Evolutionary conservation across 2,329 filamentous ascomycete genomes (phyloP).

Genomic region (Fusarium sp.): DNA sequence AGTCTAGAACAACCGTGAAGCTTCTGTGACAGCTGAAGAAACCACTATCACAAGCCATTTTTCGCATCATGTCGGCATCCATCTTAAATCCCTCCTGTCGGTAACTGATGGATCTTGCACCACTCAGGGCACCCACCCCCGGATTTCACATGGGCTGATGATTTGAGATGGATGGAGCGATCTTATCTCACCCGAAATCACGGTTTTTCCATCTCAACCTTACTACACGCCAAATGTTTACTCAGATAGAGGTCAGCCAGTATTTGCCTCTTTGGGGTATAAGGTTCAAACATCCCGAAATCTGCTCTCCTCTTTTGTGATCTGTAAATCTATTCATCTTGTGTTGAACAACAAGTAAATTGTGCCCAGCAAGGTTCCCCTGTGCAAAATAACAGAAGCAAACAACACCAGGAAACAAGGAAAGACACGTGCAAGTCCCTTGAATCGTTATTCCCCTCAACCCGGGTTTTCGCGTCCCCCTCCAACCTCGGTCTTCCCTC

Average conservation of each 20-base stretch:
- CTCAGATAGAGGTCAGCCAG: not conserved
- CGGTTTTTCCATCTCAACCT: not conserved
- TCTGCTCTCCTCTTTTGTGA: not conserved
- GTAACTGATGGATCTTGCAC: conserved; percentile 8
- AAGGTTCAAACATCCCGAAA: conserved; percentile 1
- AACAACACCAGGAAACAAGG: not conserved
- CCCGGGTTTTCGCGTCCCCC: conserved; percentile 30
- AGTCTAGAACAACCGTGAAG: not conserved
- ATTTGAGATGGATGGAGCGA: not conserved
- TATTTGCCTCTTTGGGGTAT: not conserved
- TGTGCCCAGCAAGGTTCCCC: conserved; percentile 3
- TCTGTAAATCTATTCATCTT: not conserved
- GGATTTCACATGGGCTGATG: conserved; percentile 38
- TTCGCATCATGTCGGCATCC: conserved; percentile 2
- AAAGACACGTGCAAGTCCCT: conserved; percentile 30
- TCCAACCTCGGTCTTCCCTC: conserved; percentile 36
- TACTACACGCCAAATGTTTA: conserved; percentile 20
- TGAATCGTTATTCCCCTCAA: not conserved
- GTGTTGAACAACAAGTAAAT: conserved; percentile 25
- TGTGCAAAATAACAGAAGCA: conserved; percentile 8
- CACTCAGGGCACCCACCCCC: conserved; percentile 27
- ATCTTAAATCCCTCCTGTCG: not conserved
- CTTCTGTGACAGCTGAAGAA: not conserved
- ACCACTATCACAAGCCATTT: conserved; percentile 25
- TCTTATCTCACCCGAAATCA: conserved; percentile 13